Conservation (phyloP, 129 eudicot species). For the Tagetes erecta region DNA sequence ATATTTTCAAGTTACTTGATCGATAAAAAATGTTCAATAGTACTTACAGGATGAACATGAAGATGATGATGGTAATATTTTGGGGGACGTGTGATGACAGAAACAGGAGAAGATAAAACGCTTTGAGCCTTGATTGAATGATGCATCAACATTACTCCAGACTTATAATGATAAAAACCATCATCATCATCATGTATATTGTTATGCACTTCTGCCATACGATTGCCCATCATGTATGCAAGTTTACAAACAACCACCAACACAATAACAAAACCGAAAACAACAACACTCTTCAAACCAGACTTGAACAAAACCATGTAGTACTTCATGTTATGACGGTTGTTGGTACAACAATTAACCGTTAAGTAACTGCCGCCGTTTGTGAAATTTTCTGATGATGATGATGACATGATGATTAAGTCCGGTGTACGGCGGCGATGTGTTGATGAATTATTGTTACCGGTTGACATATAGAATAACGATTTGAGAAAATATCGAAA, state of each 20-base stretch:
- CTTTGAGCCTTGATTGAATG: constrained; percentile 42
- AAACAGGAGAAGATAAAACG: constrained; percentile 42
- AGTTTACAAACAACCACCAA: constrained; percentile 40
- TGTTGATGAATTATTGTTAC: constrained; percentile 34
- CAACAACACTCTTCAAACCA: no score
- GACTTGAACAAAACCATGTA: not conserved
- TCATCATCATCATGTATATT: no score
- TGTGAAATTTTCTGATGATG: constrained; percentile 6
- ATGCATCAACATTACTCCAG: constrained; percentile 36
- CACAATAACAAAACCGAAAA: not conserved
- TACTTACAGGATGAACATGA: not conserved
- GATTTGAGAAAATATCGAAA: constrained; percentile 4
- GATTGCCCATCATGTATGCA: constrained; percentile 31
- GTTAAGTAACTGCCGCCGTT: constrained; percentile 8
- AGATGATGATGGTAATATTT: constrained; percentile 41
- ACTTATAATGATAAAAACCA: not conserved
- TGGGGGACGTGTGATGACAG: constrained; percentile 32
- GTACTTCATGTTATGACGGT: constrained; percentile 17
- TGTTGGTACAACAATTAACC: constrained; percentile 21
- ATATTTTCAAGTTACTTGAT: no score
- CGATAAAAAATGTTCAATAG: not conserved
- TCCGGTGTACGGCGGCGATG: constrained; percentile 65
- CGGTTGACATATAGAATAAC: constrained; percentile 30
- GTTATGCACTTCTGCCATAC: constrained; percentile 22
- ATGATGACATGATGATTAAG: not conserved